These are phyloP conservation scores for Ilyonectria mors-panacis DNA, from an alignment of 2,329 filamentous ascomycete genomes.

Conservation along the genomic window DNA sequence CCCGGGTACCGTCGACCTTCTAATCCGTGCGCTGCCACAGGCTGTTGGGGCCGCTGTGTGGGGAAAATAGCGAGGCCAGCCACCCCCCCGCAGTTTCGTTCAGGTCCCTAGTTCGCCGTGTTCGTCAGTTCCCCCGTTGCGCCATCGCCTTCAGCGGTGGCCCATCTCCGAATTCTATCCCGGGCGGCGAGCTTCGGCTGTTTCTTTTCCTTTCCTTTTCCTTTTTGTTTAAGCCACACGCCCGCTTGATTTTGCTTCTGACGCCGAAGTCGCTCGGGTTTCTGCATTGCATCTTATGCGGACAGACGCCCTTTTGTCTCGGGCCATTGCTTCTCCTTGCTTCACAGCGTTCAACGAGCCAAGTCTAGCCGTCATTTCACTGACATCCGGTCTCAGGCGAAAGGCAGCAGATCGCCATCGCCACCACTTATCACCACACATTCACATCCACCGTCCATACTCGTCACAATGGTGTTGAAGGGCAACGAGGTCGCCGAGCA, in stretches of 20 bases:
- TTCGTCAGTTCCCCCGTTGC: background rate
- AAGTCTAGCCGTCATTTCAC: conserved; percentile 24
- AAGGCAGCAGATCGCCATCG: conserved; percentile 31
- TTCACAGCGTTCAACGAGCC: background rate
- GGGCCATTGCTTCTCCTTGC: background rate
- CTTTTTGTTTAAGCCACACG: background rate
- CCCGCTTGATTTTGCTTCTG: background rate
- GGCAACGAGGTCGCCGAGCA: conserved; percentile 76
- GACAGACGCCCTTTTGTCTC: background rate
- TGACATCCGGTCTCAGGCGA: conserved; percentile 42
- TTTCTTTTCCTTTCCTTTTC: conserved; percentile 2
- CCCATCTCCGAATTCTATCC: conserved; percentile 3
- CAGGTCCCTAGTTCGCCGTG: conserved; percentile 22
- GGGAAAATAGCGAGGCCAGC: conserved; percentile 8
- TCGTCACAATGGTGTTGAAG: conserved; percentile 60
- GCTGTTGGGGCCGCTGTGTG: conserved; percentile 32
- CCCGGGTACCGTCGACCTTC: conserved; percentile 5
- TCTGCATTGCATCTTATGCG: background rate
- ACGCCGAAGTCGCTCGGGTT: background rate
- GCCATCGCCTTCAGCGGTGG: conserved; percentile 2
- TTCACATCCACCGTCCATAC: background rate
- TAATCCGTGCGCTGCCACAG: conserved; percentile 45
- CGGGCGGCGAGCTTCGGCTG: background rate
- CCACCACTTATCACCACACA: background rate
- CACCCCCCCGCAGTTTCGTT: conserved; percentile 11